Percentiles rank a stretch among this genome's conserved stretches.
Conservation (phyloP, 176 grass and related monocot species). For the Aegilops bicornis region DNA sequence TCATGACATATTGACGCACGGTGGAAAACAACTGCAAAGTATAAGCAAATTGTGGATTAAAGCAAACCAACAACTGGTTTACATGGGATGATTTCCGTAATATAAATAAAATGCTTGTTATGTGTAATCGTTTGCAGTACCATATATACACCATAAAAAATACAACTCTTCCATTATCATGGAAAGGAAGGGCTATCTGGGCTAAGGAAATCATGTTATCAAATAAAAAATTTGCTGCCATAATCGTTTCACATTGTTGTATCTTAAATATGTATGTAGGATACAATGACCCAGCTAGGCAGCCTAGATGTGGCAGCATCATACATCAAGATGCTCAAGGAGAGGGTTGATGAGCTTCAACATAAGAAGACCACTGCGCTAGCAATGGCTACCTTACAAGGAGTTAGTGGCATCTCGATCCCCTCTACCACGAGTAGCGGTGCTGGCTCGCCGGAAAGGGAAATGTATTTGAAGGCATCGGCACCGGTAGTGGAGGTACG, state of each 20-base stretch:
- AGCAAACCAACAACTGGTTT: background rate
- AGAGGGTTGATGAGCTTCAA: conserved; percentile 46
- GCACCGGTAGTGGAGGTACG: conserved; percentile 44
- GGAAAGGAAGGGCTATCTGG: background rate
- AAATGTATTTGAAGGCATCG: background rate
- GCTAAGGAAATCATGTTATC: too few relatives aligned
- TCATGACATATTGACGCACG: background rate
- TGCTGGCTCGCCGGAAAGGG: background rate
- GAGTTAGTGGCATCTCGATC: background rate
- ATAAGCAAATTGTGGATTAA: too few relatives aligned
- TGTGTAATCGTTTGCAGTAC: too few relatives aligned
- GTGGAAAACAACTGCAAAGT: background rate
- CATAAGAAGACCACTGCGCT: conserved; percentile 1
- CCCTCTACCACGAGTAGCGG: background rate
- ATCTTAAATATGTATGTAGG: background rate
- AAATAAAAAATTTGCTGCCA: too few relatives aligned
- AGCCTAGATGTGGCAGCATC: conserved; percentile 42
- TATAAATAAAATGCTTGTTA: background rate
- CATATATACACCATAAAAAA: background rate
- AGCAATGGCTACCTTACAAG: background rate
- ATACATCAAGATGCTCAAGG: conserved; percentile 55
- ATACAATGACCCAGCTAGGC: conserved; percentile 33
- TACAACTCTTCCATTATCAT: background rate
- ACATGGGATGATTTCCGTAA: background rate
- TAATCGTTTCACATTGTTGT: background rate